Evolutionary conservation across 495 filamentous ascomycete species (phyloP).

Genomic region (Penicillium parvum): DNA sequence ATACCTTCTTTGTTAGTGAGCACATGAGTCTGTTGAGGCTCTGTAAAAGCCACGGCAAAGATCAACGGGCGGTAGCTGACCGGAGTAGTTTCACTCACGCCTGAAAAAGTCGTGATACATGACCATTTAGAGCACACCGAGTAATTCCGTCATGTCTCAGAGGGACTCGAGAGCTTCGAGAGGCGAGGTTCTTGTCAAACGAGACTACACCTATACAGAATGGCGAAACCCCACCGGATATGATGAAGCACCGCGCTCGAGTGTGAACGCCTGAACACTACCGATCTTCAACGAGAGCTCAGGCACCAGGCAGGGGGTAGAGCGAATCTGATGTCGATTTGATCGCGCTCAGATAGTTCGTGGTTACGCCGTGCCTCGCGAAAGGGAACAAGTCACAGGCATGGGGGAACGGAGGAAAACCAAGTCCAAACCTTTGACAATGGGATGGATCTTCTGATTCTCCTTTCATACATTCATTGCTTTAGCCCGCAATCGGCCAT

Average conservation of each 20-base stretch:
- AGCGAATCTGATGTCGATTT: neutral
- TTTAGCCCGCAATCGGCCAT: no score
- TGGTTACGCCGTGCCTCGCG: neutral
- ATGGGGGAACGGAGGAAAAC: neutral
- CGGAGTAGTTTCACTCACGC: slow-evolving; percentile 1
- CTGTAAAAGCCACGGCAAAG: no score
- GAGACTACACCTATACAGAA: neutral
- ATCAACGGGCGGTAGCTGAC: neutral
- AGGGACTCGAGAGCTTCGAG: neutral
- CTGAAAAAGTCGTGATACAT: slow-evolving; percentile 3
- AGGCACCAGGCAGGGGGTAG: neutral
- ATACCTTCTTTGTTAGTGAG: no score
- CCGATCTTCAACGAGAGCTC: neutral
- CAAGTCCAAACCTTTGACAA: no score
- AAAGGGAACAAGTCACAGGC: neutral
- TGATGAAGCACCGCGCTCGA: slow-evolving; percentile 1
- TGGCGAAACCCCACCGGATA: slow-evolving; percentile 2
- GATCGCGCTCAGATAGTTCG: slow-evolving; percentile 15
- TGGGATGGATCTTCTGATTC: no score
- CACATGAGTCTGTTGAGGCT: neutral
- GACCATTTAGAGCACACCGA: slow-evolving; percentile 2
- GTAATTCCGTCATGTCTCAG: slow-evolving; percentile 12
- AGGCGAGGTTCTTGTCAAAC: neutral
- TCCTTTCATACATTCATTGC: no score
- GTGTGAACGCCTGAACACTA: neutral